Conservation (phyloP, 495 filamentous ascomycete species). For the Staphylotrichum longicolle region DNA sequence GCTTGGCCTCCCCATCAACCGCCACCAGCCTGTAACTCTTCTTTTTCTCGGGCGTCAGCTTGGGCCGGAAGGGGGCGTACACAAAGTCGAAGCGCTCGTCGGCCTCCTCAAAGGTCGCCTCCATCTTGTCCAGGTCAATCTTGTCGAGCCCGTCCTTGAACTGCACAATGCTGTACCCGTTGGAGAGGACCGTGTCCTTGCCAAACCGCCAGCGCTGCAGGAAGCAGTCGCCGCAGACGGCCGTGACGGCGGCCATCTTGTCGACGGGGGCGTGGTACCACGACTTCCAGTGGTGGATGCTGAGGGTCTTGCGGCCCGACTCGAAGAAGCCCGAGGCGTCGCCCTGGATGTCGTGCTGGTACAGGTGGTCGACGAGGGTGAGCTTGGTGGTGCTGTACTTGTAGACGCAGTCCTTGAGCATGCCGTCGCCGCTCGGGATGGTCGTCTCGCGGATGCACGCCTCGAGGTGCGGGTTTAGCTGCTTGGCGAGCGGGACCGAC, state of each 20-base stretch:
- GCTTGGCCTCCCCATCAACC: background rate
- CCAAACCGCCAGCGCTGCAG: slow-evolving; percentile 62
- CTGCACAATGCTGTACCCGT: slow-evolving; percentile 60
- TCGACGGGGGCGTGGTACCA: slow-evolving; percentile 26
- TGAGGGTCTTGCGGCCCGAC: slow-evolving; percentile 54
- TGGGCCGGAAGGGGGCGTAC: slow-evolving; percentile 51
- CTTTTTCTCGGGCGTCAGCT: slow-evolving; percentile 29
- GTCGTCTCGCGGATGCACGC: slow-evolving; percentile 53
- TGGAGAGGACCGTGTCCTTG: slow-evolving; percentile 57
- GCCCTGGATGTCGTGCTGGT: slow-evolving; percentile 61
- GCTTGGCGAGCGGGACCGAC: slow-evolving; percentile 55
- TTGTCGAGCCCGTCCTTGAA: slow-evolving; percentile 50
- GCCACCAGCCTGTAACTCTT: slow-evolving; percentile 37
- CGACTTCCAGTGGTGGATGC: slow-evolving; percentile 66
- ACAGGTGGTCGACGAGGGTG: slow-evolving; percentile 56
- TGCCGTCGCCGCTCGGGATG: slow-evolving; percentile 57
- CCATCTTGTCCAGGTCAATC: slow-evolving; percentile 54
- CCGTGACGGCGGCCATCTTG: slow-evolving; percentile 53
- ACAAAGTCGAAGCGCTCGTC: slow-evolving; percentile 45
- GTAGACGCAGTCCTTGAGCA: slow-evolving; percentile 62
- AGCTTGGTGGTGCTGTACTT: slow-evolving; percentile 54
- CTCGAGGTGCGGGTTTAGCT: slow-evolving; percentile 53
- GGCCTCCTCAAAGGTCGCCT: slow-evolving; percentile 56
- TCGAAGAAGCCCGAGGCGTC: slow-evolving; percentile 65
- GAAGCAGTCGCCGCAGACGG: slow-evolving; percentile 60